Evolutionary conservation across 768 basidiomycete genomes (phyloP).

Genomic region (Suillus placidus): DNA sequence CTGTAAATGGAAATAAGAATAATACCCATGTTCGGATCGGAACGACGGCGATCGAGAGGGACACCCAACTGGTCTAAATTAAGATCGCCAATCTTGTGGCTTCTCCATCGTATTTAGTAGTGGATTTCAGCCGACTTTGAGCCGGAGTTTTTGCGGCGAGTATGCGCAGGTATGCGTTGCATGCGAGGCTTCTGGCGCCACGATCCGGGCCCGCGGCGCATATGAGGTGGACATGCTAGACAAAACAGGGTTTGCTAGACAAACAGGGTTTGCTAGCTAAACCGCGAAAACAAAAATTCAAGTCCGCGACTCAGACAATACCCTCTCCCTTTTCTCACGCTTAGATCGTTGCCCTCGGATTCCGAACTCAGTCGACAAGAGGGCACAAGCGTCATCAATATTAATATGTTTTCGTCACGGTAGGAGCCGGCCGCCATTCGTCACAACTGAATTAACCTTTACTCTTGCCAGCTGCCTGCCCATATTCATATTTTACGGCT

Average conservation of each 20-base stretch:
- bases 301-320: background rate
- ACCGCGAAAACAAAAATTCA: background rate
- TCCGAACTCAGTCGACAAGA: background rate
- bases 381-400: too few relatives aligned
- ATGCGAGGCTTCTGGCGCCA: slow-evolving; percentile 1
- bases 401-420: too few relatives aligned
- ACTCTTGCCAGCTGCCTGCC: too few relatives aligned
- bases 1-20: background rate
- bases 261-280: too few relatives aligned
- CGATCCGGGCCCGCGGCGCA: slow-evolving; percentile 6
- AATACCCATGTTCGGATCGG: background rate
- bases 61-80: slow-evolving; percentile 1
- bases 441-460: background rate
- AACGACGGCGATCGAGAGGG: background rate
- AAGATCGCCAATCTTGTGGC: slow-evolving; percentile 6
- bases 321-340: background rate
- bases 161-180: too few relatives aligned
- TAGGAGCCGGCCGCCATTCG: too few relatives aligned
- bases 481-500: background rate
- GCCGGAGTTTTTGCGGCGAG: background rate
- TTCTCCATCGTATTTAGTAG: too few relatives aligned
- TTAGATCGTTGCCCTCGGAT: background rate
- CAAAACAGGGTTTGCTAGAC: too few relatives aligned
- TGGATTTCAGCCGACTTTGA: too few relatives aligned
- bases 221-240: background rate